phyloP scores from a whole-genome alignment of 768 basidiomycete species.

The Podaxis mareebaensis region DNA sequence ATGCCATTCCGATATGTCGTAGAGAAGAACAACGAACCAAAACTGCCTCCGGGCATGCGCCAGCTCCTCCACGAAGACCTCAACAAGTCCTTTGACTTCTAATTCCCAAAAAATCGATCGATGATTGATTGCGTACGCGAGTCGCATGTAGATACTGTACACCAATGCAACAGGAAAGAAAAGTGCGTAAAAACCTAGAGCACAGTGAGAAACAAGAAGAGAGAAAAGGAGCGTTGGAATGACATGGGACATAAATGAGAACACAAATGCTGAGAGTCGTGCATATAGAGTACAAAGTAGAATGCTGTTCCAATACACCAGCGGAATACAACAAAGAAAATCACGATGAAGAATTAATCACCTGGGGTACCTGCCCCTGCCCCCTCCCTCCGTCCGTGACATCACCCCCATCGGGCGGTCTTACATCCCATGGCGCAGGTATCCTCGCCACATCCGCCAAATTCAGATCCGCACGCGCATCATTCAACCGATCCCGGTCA shows the following conservation, averaged over 20 bases:
- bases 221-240: slow-evolving; percentile 14
- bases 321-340: neutral
- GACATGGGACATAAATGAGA: slow-evolving; percentile 20
- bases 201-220: slow-evolving; percentile 4
- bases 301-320: slow-evolving; percentile 2
- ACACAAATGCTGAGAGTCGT: slow-evolving; percentile 5
- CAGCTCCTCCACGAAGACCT: slow-evolving; percentile 83
- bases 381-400: neutral
- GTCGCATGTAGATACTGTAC: slow-evolving; percentile 8
- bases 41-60: slow-evolving; percentile 89
- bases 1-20: slow-evolving; percentile 89
- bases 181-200: slow-evolving; percentile 11
- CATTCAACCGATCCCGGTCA: slow-evolving; percentile 67
- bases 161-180: slow-evolving; percentile 2
- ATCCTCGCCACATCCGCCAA: slow-evolving; percentile 70
- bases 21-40: slow-evolving; percentile 54
- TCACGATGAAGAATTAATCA: slow-evolving; percentile 12
- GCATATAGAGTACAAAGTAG: slow-evolving; percentile 4
- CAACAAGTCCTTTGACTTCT: slow-evolving; percentile 84
- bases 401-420: slow-evolving; percentile 27
- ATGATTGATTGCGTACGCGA: neutral
- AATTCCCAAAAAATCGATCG: slow-evolving; percentile 14
- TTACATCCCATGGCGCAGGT: slow-evolving; percentile 73
- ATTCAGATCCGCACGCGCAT: slow-evolving; percentile 79
- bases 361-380: neutral